phyloP scores from a whole-genome alignment of 2,329 filamentous ascomycete species.

The Fusarium nematophilum region DNA sequence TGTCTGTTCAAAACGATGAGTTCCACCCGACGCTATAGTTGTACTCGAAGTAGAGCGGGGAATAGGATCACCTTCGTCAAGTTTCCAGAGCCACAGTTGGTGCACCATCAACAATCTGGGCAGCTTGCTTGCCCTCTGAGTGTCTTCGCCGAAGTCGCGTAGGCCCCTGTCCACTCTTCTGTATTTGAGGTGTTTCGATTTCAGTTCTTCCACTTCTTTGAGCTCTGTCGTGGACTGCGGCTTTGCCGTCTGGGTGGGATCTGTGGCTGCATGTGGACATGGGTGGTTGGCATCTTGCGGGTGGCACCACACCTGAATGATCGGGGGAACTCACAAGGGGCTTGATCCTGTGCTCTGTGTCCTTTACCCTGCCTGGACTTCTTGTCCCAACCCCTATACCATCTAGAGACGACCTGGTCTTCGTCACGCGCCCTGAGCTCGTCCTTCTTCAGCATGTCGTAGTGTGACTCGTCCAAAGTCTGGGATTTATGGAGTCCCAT shows the following conservation, averaged over 20 bases:
- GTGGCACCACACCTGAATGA: background rate
- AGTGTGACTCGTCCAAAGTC: slow-evolving; percentile 20
- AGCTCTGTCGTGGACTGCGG: background rate
- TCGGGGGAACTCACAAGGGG: background rate
- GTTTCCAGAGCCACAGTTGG: slow-evolving; percentile 36
- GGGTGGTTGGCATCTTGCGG: background rate
- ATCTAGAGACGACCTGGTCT: slow-evolving; percentile 20
- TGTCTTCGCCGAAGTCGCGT: background rate
- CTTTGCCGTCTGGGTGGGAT: background rate
- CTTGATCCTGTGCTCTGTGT: background rate
- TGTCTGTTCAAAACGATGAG: slow-evolving; percentile 13
- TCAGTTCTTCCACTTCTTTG: too few species aligned
- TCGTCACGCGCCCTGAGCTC: background rate
- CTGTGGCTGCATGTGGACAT: background rate
- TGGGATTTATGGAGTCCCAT: slow-evolving; percentile 13
- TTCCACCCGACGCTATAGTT: too few species aligned
- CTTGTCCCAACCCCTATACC: background rate
- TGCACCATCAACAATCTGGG: slow-evolving; percentile 27
- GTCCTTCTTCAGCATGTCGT: background rate
- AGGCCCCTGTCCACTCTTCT: background rate
- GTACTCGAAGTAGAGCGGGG: too few species aligned
- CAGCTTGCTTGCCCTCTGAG: background rate
- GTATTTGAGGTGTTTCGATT: background rate
- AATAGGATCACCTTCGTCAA: slow-evolving; percentile 23
- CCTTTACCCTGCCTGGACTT: background rate